Evolutionary conservation across 2,329 filamentous ascomycete genomes (phyloP).

Genomic region (Harringtonia aguacate): DNA sequence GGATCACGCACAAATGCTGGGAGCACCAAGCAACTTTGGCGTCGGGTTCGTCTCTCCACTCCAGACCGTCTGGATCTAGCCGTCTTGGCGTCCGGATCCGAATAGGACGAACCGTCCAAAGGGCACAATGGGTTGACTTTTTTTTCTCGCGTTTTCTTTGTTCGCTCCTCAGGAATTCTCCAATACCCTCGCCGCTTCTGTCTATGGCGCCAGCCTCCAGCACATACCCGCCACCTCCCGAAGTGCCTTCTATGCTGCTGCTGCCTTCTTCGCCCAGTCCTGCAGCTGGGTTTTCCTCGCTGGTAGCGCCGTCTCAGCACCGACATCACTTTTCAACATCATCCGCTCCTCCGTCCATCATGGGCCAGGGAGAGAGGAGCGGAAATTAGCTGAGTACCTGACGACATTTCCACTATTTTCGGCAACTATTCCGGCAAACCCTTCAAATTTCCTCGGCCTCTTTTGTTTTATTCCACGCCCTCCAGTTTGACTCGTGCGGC

Average conservation of each 20-base stretch:
- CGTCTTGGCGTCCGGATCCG: slow-evolving; percentile 7
- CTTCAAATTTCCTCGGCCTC: not conserved
- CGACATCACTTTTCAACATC: slow-evolving; percentile 26
- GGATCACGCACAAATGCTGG: slow-evolving; percentile 32
- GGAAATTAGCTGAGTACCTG: not conserved
- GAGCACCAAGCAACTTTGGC: slow-evolving; percentile 35
- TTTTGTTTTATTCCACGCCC: not conserved
- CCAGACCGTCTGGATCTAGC: slow-evolving; percentile 51
- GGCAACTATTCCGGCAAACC: too few species aligned
- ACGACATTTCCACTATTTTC: not conserved
- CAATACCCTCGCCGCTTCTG: slow-evolving; percentile 7
- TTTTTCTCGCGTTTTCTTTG: slow-evolving; percentile 21
- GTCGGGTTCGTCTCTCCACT: slow-evolving; percentile 54
- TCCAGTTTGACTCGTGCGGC: not conserved
- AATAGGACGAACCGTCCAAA: slow-evolving; percentile 12
- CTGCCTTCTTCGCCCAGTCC: slow-evolving; percentile 18
- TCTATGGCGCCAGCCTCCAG: slow-evolving; percentile 4
- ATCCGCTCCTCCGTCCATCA: slow-evolving; percentile 20
- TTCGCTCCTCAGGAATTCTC: slow-evolving; percentile 20
- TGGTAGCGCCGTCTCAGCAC: slow-evolving; percentile 24
- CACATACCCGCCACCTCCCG: slow-evolving; percentile 32
- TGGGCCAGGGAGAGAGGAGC: slow-evolving; percentile 24
- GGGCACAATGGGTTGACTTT: slow-evolving; percentile 41
- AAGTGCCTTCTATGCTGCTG: slow-evolving; percentile 24
- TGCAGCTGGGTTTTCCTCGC: slow-evolving; percentile 28